phyloP scores from a whole-genome alignment of 495 filamentous ascomycete species.

The Tuber microsphaerosporum region DNA sequence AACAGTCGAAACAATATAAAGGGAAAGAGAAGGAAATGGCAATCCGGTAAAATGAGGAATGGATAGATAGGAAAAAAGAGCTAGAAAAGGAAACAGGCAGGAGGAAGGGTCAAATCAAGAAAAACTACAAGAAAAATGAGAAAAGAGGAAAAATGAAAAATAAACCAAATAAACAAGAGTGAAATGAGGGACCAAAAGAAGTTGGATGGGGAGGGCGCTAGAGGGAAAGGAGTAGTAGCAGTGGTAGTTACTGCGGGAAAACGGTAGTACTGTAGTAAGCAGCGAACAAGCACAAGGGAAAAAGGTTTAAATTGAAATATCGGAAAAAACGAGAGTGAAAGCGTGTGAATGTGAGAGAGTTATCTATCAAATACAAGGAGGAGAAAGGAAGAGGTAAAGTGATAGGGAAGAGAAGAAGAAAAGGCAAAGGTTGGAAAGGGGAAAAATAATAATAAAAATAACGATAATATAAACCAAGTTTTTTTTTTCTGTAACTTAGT shows the following conservation, averaged over 20 bases:
- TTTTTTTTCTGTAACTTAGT: not conserved
- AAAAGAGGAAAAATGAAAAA: slow-evolving; percentile 37
- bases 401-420: slow-evolving; percentile 17
- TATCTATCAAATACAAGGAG: not conserved
- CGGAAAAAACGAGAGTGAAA: not conserved
- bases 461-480: slow-evolving; percentile 9
- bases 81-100: slow-evolving; percentile 26
- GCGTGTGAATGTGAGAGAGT: not conserved
- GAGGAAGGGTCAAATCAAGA: slow-evolving; percentile 44
- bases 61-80: slow-evolving; percentile 30
- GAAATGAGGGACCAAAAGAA: not conserved
- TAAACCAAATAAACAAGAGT: slow-evolving; percentile 19
- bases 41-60: slow-evolving; percentile 41
- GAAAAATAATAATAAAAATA: not conserved
- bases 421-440: slow-evolving; percentile 11
- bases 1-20: slow-evolving; percentile 12
- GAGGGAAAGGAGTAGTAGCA: not conserved
- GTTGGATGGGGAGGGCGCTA: not conserved
- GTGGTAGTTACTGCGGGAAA: not conserved
- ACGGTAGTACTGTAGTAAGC: not conserved
- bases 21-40: slow-evolving; percentile 9
- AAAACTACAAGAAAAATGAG: slow-evolving; percentile 32
- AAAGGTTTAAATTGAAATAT: not conserved
- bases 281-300: not conserved
- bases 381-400: not conserved